Evolutionary conservation across 805 yeast species (phyloP).

Genomic region (Metschnikowia bowlesiae): DNA sequence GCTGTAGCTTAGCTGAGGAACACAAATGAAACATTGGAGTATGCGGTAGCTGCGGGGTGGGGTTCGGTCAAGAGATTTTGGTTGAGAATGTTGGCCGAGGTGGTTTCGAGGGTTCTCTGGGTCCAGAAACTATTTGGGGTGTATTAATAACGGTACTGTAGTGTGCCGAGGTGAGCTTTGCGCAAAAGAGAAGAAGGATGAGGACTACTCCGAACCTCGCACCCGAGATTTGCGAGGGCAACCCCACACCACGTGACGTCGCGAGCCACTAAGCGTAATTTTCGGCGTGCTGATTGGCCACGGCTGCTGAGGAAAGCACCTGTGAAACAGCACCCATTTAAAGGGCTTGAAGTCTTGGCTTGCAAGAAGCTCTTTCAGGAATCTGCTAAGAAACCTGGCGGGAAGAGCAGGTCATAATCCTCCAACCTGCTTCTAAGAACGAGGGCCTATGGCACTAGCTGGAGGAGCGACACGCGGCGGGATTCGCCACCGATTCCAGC

Average conservation of each 20-base stretch:
- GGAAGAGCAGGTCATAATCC: no score
- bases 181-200: background rate
- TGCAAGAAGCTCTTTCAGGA: no score
- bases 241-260: constrained; percentile 16
- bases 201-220: constrained; percentile 13
- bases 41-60: background rate
- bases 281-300: constrained; percentile 10
- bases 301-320: no score
- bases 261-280: constrained; percentile 4
- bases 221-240: constrained; percentile 10
- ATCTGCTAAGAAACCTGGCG: no score
- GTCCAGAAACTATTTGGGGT: background rate
- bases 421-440: no score
- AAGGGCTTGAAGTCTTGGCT: no score
- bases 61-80: background rate
- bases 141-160: background rate
- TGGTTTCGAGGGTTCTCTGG: no score
- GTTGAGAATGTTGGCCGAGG: no score
- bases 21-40: background rate
- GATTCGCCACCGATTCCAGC: no score
- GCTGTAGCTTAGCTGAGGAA: background rate
- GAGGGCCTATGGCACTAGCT: no score
- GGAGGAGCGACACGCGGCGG: no score
- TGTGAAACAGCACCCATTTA: no score
- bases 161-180: background rate